Evolutionary conservation across 768 basidiomycete genomes (phyloP), one percentile per base, ranked within the genome.

Genomic region (Zangia roseola): DNA sequence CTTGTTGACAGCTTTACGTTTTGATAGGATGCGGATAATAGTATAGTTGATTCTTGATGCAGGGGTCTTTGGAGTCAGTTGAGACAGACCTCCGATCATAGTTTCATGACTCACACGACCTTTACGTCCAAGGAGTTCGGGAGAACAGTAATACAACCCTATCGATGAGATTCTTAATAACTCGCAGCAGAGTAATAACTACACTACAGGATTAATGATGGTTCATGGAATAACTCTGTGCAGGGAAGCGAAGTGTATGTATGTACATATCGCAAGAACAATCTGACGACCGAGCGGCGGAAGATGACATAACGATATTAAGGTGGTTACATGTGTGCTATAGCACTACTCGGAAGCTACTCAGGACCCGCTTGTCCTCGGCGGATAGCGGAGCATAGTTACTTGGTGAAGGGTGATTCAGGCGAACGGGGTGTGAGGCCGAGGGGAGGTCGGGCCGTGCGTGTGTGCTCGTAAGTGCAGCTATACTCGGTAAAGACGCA

Each of bases 341-440:
- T 43, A 82, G 62, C 21, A 74, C 72, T 37, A 83, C 74, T 37
- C 77, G 77, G 59, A 84, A 77, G 38, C 78, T 77, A 53, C 74
- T 74, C 45, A 84, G 61, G n/a, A 74, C 79, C 45, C 81, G 73
- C 47, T 74, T 76, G 62, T 84, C 83, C 60, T 84, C 83, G 39
- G 76, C 69, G 10, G 81, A 69, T 28, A 81, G 41, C 70, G 71
- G 53, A 68, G 72, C 26, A 70, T 71, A 67, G 38, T 55, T 63
- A 13, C 52, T 63, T 34, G 63, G 57, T 16, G 61, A 57, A 40
- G 59, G 65, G n/a, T 51, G 54, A 21, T 52, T 54, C 33, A 64
- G 53, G 30, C 43, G 65, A 28, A 64, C 46, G 23, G 43, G 51
- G 41, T 38, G 51, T 8, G 43, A 43, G 8, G 23, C 33, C 14